phyloP scores from a whole-genome alignment of 495 filamentous ascomycete genomes.

The Penicillium waksmanii region DNA sequence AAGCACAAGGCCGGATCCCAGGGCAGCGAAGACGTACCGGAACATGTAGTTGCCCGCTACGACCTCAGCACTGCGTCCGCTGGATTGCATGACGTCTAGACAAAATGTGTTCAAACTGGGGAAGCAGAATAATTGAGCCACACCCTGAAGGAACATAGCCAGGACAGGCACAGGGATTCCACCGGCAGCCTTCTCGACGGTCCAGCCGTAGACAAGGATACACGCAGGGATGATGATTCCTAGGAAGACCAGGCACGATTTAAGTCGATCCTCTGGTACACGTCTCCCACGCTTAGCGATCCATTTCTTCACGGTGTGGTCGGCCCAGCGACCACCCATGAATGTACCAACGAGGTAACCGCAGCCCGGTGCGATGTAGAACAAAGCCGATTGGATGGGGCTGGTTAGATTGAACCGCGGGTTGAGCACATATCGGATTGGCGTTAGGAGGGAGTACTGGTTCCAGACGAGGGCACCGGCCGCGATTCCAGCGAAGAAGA shows the following conservation, averaged over 20 bases:
- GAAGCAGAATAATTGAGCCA: constrained; percentile 74
- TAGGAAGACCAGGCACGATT: constrained; percentile 62
- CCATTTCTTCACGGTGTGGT: constrained; percentile 65
- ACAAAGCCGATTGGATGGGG: constrained; percentile 68
- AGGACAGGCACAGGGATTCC: constrained; percentile 70
- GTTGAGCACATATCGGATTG: constrained; percentile 75
- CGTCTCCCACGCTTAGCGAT: constrained; percentile 60
- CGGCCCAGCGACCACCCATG: constrained; percentile 72
- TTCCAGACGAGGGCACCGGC: constrained; percentile 70
- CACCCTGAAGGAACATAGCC: constrained; percentile 71
- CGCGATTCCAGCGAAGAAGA: constrained; percentile 63
- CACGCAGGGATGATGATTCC: constrained; percentile 64
- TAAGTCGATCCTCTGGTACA: constrained; percentile 70
- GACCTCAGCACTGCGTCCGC: constrained; percentile 62
- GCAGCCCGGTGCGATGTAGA: constrained; percentile 74
- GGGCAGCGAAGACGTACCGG: constrained; percentile 68
- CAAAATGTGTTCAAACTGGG: constrained; percentile 76
- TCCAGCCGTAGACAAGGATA: constrained; percentile 75
- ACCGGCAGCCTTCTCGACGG: constrained; percentile 65
- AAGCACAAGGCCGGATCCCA: constrained; percentile 66
- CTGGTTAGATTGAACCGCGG: constrained; percentile 69
- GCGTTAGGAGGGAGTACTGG: constrained; percentile 72
- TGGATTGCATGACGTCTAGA: constrained; percentile 70
- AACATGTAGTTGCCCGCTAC: constrained; percentile 75
- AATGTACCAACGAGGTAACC: constrained; percentile 74